Evolutionary conservation across 2,329 filamentous ascomycete species (phyloP), one percentile per base, ranked within the genome.

Genomic region (Trichophyton mentagrophytes): DNA sequence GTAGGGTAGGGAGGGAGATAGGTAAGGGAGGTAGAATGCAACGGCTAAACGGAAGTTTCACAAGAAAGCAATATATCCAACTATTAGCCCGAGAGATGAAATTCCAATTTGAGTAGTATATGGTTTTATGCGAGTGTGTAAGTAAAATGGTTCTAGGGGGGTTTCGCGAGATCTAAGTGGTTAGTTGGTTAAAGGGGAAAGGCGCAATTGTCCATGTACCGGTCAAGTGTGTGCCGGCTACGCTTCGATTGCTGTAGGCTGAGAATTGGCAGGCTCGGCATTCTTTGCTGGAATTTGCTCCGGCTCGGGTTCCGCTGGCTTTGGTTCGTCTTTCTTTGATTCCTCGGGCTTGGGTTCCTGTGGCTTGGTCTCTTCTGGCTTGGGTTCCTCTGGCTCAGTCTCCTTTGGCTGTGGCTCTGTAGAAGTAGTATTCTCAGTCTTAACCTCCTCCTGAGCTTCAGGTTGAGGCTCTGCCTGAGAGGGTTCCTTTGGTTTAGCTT

Each of bases 81-180:
- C 51, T 55, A 20, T 55, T 30, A 55, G 51, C 51, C 51, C 51
- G 51, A 55, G 51, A 55, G 51, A 36, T 53, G 33, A 38, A 33
- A 33, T 55, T 55, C 27, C 51, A 55, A 55, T 55, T 55, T 55
- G 51, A 33, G 27, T 55, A 55, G 51, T 55, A n/a, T 33, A 20
- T 55, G 33, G 33, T 38, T 38, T 38, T 55, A 27, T 55, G 51
- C n/a, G 33, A 30, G 6, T 27, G 22, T 17, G 44, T 17, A 4
- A 47, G 17, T 17, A 17, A 22, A 55, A 55, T 55, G 30, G 13
- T 55, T n/a, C 30, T 27, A 20, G 17, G 20, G 25, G 20, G 46
- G 4, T 30, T 22, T 11, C 13, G 46, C 11, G 46, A 27, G 46
- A 7, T 51, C 46, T 51, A 51, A 51, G 25, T 22, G 46, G 46